Evolutionary conservation across 1,284 basidiomycete species (phyloP).

Genomic region (Kalmanozyma brasiliensis): DNA sequence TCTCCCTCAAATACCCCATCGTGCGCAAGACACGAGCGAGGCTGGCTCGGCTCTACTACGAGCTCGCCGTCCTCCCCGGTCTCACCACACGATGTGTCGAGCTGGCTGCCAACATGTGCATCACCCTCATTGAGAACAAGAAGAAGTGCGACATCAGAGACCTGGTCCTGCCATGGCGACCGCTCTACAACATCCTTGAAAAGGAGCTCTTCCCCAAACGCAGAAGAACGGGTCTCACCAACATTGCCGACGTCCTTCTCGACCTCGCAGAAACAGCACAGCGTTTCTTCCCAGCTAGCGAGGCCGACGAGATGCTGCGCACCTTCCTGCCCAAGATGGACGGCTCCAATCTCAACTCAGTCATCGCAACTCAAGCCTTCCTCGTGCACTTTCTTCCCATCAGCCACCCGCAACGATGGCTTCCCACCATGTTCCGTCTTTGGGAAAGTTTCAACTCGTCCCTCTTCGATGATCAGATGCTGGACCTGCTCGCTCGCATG

Average conservation of each 20-base stretch:
- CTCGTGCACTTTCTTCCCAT: conserved; percentile 67
- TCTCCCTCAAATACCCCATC: conserved; percentile 67
- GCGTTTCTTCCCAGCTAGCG: conserved; percentile 88
- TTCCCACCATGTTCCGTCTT: conserved; percentile 74
- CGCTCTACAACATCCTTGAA: conserved; percentile 81
- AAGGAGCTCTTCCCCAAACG: conserved; percentile 85
- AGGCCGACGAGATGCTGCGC: conserved; percentile 88
- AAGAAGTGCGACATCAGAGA: conserved; percentile 82
- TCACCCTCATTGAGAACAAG: conserved; percentile 80
- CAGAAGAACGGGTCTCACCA: conserved; percentile 68
- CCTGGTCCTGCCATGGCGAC: conserved; percentile 87
- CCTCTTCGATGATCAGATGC: conserved; percentile 82
- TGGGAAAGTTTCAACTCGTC: conserved; percentile 88
- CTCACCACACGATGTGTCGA: conserved; percentile 78
- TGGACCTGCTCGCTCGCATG: conserved; percentile 82
- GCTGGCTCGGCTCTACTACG: conserved; percentile 84
- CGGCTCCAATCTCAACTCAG: conserved; percentile 75
- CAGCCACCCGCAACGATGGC: conserved; percentile 61
- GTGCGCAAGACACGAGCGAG: conserved; percentile 75
- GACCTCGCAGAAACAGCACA: conserved; percentile 84
- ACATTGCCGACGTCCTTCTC: conserved; percentile 81
- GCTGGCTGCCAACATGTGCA: conserved; percentile 79
- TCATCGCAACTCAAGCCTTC: conserved; percentile 63
- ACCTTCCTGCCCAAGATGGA: conserved; percentile 80
- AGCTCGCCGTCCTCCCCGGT: conserved; percentile 79